Conservation (phyloP, 2,329 filamentous ascomycete species). For the Xylaria sp. region DNA sequence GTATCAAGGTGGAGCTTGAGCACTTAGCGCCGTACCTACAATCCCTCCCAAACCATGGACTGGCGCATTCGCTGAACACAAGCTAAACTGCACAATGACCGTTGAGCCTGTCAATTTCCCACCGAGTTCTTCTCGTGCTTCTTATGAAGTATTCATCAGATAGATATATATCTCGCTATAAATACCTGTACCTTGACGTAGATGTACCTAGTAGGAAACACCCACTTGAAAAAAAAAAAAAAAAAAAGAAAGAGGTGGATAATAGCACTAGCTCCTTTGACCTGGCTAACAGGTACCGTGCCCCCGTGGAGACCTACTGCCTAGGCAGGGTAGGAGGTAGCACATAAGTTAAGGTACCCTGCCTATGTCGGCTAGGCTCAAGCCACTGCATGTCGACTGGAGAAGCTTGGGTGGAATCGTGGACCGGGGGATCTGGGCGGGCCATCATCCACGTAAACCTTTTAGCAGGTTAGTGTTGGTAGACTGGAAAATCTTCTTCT, state of each 20-base stretch:
- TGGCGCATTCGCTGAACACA: not conserved
- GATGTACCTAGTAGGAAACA: not conserved
- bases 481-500: not conserved
- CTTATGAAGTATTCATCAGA: not conserved
- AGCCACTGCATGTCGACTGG: conserved; percentile 28
- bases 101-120: not conserved
- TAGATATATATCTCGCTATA: not conserved
- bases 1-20: not conserved
- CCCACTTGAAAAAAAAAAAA: not conserved
- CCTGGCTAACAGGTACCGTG: too few relatives aligned
- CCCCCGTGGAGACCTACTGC: too few relatives aligned
- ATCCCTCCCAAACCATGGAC: not conserved
- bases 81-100: not conserved
- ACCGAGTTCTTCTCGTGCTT: not conserved
- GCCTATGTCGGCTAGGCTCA: conserved; percentile 7
- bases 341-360: not conserved
- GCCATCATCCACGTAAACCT: not conserved
- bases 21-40: not conserved
- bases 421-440: not conserved
- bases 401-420: conserved; percentile 17
- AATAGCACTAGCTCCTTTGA: conserved; percentile 28
- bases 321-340: too few relatives aligned
- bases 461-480: too few relatives aligned
- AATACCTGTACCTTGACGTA: not conserved
- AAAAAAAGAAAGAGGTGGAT: not conserved